phyloP scores from a whole-genome alignment of 2,329 filamentous ascomycete species.

The Rhynchosporium graminicola region DNA sequence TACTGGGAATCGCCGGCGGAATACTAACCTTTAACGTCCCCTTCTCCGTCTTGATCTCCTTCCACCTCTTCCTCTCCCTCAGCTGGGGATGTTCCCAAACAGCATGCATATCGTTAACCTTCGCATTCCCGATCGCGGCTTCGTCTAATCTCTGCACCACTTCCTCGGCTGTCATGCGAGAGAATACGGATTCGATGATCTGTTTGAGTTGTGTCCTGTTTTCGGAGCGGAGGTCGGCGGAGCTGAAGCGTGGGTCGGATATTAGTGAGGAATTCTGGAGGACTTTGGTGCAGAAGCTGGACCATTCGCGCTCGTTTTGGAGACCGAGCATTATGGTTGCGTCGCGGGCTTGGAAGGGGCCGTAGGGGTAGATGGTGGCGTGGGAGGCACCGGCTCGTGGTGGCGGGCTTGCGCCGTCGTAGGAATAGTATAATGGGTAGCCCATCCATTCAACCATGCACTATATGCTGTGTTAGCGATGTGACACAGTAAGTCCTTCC shows the following conservation, averaged over 20 bases:
- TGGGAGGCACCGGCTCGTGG: conserved; percentile 10
- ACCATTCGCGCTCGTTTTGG: conserved; percentile 19
- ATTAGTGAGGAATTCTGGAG: background rate
- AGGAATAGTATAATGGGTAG: conserved; percentile 15
- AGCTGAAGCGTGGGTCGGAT: background rate
- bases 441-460: conserved; percentile 21
- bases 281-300: conserved; percentile 8
- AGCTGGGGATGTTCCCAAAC: conserved; percentile 16
- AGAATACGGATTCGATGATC: conserved; percentile 14
- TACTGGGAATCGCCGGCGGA: conserved; percentile 17
- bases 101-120: conserved; percentile 15
- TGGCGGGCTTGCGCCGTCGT: conserved; percentile 5
- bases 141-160: conserved; percentile 13
- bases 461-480: background rate
- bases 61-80: conserved; percentile 10
- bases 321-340: conserved; percentile 15
- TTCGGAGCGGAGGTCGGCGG: conserved; percentile 5
- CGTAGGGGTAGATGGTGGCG: conserved; percentile 17
- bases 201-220: conserved; percentile 8
- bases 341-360: conserved; percentile 6
- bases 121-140: conserved; percentile 16
- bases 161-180: conserved; percentile 8
- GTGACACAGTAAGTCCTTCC: background rate
- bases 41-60: conserved; percentile 11
- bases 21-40: conserved; percentile 14